These are phyloP conservation scores for Linnemannia hyalina DNA, from an alignment of 192 early-diverging fungal species.

Conservation along the genomic window DNA sequence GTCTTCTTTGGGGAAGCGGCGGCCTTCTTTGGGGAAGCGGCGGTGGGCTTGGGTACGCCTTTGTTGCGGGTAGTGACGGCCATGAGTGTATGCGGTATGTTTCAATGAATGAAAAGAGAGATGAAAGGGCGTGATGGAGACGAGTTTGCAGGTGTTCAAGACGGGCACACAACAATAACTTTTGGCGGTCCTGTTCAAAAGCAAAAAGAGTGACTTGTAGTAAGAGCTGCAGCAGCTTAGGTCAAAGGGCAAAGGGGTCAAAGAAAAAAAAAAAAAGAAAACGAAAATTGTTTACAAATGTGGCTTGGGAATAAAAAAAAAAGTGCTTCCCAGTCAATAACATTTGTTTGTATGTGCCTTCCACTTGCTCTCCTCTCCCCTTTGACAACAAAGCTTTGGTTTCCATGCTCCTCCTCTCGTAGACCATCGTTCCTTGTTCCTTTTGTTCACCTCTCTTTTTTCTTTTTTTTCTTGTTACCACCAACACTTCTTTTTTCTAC, in stretches of 20 bases:
- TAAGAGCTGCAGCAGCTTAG: not conserved
- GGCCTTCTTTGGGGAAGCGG: not conserved
- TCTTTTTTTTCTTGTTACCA: not conserved
- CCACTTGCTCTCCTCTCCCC: not conserved
- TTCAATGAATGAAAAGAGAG: not conserved
- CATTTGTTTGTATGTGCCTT: not conserved
- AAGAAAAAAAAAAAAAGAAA: not conserved
- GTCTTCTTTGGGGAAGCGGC: not conserved
- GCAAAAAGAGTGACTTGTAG: too few species aligned
- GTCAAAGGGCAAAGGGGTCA: not conserved
- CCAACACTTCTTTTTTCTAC: not conserved
- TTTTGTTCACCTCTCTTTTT: not conserved
- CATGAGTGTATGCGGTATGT: constrained; percentile 12
- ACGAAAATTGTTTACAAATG: constrained; percentile 35
- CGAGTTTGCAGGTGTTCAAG: not conserved
- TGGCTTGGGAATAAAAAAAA: constrained; percentile 37
- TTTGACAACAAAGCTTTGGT: not conserved
- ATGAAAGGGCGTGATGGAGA: not conserved
- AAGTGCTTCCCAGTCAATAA: not conserved
- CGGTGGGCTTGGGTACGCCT: not conserved
- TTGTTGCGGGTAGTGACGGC: constrained; percentile 43
- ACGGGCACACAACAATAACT: not conserved
- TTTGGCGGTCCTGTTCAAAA: too few species aligned
- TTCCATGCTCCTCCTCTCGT: not conserved
- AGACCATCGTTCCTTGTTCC: not conserved